Percentiles rank a stretch among this genome's conserved stretches.
Conservation (phyloP, 305 asterid genomes). For the Fraxinus latifolia region DNA sequence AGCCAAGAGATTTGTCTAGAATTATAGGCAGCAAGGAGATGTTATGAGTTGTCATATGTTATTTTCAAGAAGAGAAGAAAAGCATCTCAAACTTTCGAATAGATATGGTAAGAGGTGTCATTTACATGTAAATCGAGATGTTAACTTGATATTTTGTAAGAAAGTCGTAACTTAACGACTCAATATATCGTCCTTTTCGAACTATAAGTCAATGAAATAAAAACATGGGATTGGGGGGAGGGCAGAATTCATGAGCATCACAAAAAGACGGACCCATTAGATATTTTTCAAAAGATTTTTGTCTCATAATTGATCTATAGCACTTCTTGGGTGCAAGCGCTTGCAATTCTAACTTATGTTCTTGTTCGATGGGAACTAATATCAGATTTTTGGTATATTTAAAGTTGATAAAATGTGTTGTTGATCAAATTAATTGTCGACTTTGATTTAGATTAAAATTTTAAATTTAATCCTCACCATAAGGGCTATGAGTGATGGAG, state of each 20-base stretch:
- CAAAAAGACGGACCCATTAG: background rate
- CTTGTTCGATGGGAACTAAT: background rate
- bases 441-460: no score
- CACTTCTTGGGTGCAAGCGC: background rate
- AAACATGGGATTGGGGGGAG: background rate
- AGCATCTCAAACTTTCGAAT: background rate
- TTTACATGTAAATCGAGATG: background rate
- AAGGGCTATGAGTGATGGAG: background rate
- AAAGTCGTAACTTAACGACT: background rate
- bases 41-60: background rate
- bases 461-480: background rate
- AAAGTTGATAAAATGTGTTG: no score
- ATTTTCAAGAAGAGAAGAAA: background rate
- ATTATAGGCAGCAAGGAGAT: background rate
- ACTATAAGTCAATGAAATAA: background rate
- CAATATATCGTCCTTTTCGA: background rate
- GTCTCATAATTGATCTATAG: background rate
- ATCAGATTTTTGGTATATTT: no score
- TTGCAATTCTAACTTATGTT: background rate
- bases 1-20: background rate
- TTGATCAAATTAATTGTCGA: no score
- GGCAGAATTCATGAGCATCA: background rate
- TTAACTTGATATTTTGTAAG: background rate
- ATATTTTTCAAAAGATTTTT: background rate
- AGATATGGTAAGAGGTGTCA: background rate